Evolutionary conservation across 202 grass and related monocot genomes (phyloP).

Genomic region (Cymbopogon flexuosus): DNA sequence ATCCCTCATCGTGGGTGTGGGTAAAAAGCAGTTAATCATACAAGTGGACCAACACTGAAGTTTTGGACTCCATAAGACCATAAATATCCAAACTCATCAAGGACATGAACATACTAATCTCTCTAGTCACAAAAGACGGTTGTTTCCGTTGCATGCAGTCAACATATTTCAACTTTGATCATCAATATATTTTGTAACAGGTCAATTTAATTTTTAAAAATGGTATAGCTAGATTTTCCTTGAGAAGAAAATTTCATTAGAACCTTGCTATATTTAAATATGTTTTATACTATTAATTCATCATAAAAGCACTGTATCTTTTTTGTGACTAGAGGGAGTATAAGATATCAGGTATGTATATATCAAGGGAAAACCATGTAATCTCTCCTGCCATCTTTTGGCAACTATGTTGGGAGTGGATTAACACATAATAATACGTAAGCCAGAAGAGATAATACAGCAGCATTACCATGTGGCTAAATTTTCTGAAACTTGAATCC

Average conservation of each 20-base stretch:
- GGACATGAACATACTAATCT: background rate
- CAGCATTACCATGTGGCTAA: constrained; percentile 43
- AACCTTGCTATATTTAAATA: background rate
- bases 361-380: constrained; percentile 27
- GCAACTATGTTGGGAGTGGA: background rate
- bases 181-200: background rate
- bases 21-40: background rate
- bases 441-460: background rate
- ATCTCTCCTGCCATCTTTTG: constrained; percentile 11
- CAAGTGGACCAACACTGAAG: background rate
- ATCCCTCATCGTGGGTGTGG: background rate
- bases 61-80: background rate
- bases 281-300: background rate
- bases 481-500: constrained; percentile 38
- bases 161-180: background rate
- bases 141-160: background rate
- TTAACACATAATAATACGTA: background rate
- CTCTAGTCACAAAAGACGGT: background rate
- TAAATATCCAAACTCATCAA: background rate
- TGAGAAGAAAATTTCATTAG: background rate
- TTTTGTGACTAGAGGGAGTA: background rate
- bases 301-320: too few species aligned
- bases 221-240: background rate
- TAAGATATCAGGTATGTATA: constrained; percentile 4
- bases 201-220: background rate